Percentiles rank a stretch among this genome's conserved stretches.
Evolutionary conservation across 2,329 filamentous ascomycete species (phyloP).

Genomic region (Zymoseptoria tritici): DNA sequence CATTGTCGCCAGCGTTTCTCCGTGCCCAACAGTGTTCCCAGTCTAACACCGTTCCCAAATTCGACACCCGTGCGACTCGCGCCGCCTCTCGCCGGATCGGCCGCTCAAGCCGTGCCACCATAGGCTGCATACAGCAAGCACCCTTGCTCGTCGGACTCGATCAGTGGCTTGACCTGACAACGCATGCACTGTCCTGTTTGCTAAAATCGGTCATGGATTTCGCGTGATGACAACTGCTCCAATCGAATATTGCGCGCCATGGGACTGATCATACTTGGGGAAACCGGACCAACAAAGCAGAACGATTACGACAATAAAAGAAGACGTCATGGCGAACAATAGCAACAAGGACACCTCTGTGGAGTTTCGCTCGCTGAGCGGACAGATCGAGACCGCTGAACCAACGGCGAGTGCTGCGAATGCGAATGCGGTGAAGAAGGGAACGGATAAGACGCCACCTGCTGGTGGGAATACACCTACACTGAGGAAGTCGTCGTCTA

Average conservation of each 20-base stretch:
- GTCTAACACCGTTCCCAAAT: not conserved
- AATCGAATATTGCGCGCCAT: slow-evolving; percentile 4
- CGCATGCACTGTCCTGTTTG: slow-evolving; percentile 1
- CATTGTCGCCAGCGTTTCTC: not conserved
- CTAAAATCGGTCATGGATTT: slow-evolving; percentile 7
- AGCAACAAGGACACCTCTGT: slow-evolving; percentile 25
- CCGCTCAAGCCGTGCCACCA: not conserved
- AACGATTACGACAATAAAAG: not conserved
- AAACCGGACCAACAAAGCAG: not conserved
- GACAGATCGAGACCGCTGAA: slow-evolving; percentile 32
- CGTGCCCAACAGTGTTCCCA: not conserved
- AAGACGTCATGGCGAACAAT: slow-evolving; percentile 26
- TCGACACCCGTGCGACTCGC: not conserved
- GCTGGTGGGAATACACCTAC: slow-evolving; percentile 10
- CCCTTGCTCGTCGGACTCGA: not conserved
- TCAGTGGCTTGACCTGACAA: not conserved
- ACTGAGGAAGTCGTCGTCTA: slow-evolving; percentile 24
- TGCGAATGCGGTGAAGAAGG: slow-evolving; percentile 8
- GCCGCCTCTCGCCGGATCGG: not conserved
- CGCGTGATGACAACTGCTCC: slow-evolving; percentile 5
- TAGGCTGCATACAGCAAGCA: not conserved
- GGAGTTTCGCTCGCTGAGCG: slow-evolving; percentile 32
- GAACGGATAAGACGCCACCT: slow-evolving; percentile 6
- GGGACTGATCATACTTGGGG: slow-evolving; percentile 6
- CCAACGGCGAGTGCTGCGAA: slow-evolving; percentile 19